phyloP scores from a whole-genome alignment of 108 stramenopile species.

The Heterococcus sp. region DNA sequence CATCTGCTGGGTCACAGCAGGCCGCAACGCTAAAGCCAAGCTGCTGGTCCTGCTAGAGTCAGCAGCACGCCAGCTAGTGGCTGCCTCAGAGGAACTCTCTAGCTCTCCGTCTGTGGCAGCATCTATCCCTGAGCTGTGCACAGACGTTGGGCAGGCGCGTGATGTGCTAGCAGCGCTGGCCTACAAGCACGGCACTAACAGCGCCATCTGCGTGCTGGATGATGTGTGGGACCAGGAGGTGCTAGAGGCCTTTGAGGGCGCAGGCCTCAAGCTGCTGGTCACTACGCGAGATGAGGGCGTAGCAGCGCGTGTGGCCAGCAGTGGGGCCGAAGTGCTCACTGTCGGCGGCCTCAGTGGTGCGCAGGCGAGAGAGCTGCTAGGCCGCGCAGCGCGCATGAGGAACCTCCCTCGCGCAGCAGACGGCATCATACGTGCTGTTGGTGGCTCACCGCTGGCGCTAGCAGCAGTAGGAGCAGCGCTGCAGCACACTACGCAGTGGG shows the following conservation, averaged over 20 bases:
- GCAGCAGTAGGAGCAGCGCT: neutral
- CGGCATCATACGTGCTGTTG: neutral
- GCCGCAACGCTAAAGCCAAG: neutral
- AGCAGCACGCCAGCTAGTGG: slow-evolving; percentile 5
- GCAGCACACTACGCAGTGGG: neutral
- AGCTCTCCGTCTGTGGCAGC: neutral
- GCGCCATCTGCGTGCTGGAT: slow-evolving; percentile 16
- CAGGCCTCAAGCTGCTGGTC: slow-evolving; percentile 19
- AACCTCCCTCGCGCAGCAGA: neutral
- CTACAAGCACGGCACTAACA: neutral
- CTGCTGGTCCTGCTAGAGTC: slow-evolving; percentile 20
- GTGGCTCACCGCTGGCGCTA: neutral
- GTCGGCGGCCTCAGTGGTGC: neutral
- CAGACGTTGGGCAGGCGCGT: neutral
- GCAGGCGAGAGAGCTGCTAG: neutral
- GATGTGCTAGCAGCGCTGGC: neutral
- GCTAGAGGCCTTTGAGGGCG: slow-evolving; percentile 25
- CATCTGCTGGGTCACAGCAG: slow-evolving; percentile 18
- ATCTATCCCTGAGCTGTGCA: neutral
- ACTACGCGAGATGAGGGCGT: slow-evolving; percentile 1
- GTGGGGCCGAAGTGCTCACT: neutral
- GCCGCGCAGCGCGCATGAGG: neutral
- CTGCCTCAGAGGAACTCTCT: neutral
- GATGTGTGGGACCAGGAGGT: slow-evolving; percentile 33
- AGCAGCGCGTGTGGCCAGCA: neutral